phyloP scores from a whole-genome alignment of 768 basidiomycete genomes.

The Rhodotorula sphaerocarpa region DNA sequence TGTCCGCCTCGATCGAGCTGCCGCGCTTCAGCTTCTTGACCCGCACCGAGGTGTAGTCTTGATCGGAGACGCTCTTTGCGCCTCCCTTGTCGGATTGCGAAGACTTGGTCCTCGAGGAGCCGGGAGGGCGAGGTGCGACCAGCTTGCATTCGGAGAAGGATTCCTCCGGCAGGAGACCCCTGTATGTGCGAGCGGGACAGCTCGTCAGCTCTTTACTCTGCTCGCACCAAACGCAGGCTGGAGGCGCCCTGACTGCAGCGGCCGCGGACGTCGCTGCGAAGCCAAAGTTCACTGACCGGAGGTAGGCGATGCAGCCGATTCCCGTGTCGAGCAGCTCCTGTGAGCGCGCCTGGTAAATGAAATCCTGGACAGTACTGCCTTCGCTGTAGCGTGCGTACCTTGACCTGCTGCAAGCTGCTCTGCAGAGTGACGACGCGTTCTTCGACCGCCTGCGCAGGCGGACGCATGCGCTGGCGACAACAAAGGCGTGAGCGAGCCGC shows the following conservation, averaged over 20 bases:
- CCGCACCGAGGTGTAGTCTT: conserved; percentile 49
- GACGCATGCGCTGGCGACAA: no score
- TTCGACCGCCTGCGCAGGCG: not conserved
- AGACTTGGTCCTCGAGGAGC: not conserved
- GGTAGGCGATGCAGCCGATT: conserved; percentile 35
- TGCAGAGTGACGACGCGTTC: conserved; percentile 9
- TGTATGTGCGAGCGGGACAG: no score
- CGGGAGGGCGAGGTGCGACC: conserved; percentile 8
- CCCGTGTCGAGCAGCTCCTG: conserved; percentile 30
- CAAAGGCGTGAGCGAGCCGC: not conserved
- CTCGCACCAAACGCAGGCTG: no score
- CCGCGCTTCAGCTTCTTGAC: conserved; percentile 68
- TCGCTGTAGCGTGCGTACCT: not conserved
- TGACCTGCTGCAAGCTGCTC: conserved; percentile 12
- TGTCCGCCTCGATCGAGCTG: conserved; percentile 73
- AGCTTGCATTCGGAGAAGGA: conserved; percentile 26
- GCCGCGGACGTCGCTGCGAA: no score
- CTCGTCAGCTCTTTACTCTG: no score
- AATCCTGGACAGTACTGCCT: rapidly evolving
- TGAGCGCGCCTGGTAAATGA: not conserved
- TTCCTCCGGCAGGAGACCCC: conserved; percentile 34
- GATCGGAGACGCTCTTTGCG: conserved; percentile 18
- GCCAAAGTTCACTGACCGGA: conserved; percentile 10
- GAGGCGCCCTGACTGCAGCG: no score
- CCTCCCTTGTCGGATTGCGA: not conserved